A percentile compares a stretch with the other conserved stretches of the same genome.
These are phyloP conservation scores for Penicillium pulvis DNA, from an alignment of 495 filamentous ascomycete genomes.

Conservation along the genomic window DNA sequence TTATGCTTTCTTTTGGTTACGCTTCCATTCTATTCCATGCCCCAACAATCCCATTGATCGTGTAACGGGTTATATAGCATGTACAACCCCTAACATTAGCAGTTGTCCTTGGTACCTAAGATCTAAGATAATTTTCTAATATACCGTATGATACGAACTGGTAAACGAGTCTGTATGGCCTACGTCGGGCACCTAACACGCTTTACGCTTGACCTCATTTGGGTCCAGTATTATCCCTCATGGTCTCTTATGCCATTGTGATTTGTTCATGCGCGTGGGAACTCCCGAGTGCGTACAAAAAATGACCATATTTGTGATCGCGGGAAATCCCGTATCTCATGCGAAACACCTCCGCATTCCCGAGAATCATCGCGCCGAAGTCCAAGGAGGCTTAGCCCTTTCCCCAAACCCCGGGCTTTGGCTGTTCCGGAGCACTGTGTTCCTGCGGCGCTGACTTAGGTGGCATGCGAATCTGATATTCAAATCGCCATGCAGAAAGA, in stretches of 20 bases:
- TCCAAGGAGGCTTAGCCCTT: conserved; percentile 1
- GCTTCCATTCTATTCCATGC: not conserved
- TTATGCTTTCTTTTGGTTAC: conserved; percentile 7
- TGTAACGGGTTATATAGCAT: not conserved
- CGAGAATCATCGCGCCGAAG: not conserved
- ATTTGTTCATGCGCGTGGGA: not conserved
- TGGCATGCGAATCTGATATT: conserved; percentile 19
- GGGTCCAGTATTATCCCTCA: not conserved
- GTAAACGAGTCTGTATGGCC: not conserved
- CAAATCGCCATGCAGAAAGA: conserved; percentile 1
- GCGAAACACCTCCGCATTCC: not conserved
- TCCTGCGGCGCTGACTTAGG: conserved; percentile 13
- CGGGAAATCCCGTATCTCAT: conserved; percentile 3
- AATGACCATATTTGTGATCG: not conserved
- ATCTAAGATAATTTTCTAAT: too few relatives aligned
- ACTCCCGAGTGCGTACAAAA: not conserved
- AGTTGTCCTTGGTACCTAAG: too few relatives aligned
- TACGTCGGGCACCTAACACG: not conserved
- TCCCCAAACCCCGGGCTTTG: conserved; percentile 4
- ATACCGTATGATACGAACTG: not conserved
- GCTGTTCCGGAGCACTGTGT: conserved; percentile 23
- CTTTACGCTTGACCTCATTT: not conserved
- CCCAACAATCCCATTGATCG: not conserved
- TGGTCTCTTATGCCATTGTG: not conserved
- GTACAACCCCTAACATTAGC: not conserved